A percentile compares a stretch with the other conserved stretches of the same genome.
phyloP scores from a whole-genome alignment of 2,329 filamentous ascomycete species.

The Colletotrichum plurivorum region DNA sequence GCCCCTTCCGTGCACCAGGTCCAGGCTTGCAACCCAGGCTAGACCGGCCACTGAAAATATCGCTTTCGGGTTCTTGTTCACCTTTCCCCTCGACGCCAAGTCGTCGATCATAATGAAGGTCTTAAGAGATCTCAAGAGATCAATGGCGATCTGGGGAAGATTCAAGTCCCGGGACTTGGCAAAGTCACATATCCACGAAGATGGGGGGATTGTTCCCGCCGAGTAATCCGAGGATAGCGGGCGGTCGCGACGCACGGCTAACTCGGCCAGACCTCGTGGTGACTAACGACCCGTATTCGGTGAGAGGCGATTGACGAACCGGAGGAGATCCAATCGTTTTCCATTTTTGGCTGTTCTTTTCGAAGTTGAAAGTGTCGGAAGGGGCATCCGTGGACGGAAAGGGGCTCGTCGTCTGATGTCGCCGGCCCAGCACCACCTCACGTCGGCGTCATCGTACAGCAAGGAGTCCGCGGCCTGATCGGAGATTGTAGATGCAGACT shows the following conservation, averaged over 20 bases:
- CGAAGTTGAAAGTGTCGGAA: conserved; percentile 14
- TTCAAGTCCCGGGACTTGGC: neutral
- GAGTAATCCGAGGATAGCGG: neutral
- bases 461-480: neutral
- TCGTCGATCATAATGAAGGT: conserved; percentile 1
- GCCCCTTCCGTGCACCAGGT: conserved; percentile 21
- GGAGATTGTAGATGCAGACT: neutral
- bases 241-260: too few species aligned
- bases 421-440: neutral
- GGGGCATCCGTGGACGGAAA: conserved; percentile 12
- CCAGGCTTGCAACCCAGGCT: neutral
- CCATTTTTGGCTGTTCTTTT: conserved; percentile 2
- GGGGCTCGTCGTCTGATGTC: conserved; percentile 21
- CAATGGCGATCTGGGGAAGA: neutral
- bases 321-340: neutral
- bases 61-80: neutral
- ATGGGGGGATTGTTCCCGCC: too few species aligned
- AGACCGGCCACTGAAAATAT: neutral
- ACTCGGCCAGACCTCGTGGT: too few species aligned
- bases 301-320: neutral
- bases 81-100: neutral
- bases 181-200: too few species aligned
- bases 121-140: neutral
- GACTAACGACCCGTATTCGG: neutral
- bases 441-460: conserved; percentile 3